phyloP scores from a whole-genome alignment of 140 eudicot species.

The Oenanthe javanica region DNA sequence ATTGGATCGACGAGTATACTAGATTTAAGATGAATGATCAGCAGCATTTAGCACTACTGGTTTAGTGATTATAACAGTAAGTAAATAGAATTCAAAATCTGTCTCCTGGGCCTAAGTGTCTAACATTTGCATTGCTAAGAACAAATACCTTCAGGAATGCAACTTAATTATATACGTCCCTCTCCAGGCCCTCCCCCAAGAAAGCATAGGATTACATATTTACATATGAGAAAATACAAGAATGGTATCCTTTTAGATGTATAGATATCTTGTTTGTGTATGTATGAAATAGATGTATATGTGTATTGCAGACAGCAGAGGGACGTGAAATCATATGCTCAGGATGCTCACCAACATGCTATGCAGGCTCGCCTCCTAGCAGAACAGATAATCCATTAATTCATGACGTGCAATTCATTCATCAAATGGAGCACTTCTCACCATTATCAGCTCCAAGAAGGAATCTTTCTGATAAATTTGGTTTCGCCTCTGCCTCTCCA shows the following conservation, averaged over 20 bases:
- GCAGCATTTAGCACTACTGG: not conserved
- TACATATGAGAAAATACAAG: not conserved
- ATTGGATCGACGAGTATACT: not conserved
- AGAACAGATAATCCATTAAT: constrained; percentile 61
- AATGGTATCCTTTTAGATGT: not conserved
- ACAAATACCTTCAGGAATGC: not conserved
- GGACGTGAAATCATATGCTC: constrained; percentile 28
- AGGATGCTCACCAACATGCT: constrained; percentile 35
- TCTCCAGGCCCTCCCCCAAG: not conserved
- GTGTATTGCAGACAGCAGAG: constrained; percentile 27
- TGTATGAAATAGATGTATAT: not conserved
- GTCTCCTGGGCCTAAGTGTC: not conserved
- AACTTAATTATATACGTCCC: not conserved
- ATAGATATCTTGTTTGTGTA: not conserved
- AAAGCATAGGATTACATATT: not conserved
- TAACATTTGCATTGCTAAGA: not conserved
- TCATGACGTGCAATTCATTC: constrained; percentile 50
- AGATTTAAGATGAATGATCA: not conserved
- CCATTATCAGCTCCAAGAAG: constrained; percentile 23
- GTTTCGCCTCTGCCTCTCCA: constrained; percentile 29
- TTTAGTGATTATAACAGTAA: too few species aligned
- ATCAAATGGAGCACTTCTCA: constrained; percentile 41
- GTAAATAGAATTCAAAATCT: too few species aligned
- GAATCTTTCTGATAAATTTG: constrained; percentile 20
- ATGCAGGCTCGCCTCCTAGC: constrained; percentile 57